Percentiles rank a stretch among this genome's conserved stretches.
Conservation (phyloP, 352 stramenopile genomes). For the Globisporangium megalacanthum region DNA sequence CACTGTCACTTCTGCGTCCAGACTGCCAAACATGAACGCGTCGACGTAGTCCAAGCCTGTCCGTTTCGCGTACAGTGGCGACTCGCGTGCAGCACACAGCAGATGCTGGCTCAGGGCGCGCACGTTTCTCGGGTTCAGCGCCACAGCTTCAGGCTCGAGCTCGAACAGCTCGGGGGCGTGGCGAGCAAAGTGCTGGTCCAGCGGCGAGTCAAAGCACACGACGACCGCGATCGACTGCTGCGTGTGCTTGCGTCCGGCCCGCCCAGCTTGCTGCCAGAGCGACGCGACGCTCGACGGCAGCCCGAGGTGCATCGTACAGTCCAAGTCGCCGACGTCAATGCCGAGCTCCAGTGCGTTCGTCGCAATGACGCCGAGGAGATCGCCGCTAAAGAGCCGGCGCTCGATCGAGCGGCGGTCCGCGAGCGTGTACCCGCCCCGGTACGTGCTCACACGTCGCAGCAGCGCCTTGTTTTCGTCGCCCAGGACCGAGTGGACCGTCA, state of each 20-base stretch:
- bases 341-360: slow-evolving; percentile 97
- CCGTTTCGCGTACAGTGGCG: slow-evolving; percentile 71
- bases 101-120: slow-evolving; percentile 91
- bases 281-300: slow-evolving; percentile 91
- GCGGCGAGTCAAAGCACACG: slow-evolving; percentile 92
- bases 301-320: slow-evolving; percentile 95
- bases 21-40: slow-evolving; percentile 42
- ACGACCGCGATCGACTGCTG: slow-evolving; percentile 89
- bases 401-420: slow-evolving; percentile 93
- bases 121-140: slow-evolving; percentile 81
- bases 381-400: slow-evolving; percentile 90
- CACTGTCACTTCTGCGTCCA: no score
- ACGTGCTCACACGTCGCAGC: slow-evolving; percentile 87
- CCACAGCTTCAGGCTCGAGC: slow-evolving; percentile 66
- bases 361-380: slow-evolving; percentile 93
- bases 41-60: slow-evolving; percentile 64
- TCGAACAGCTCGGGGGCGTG: slow-evolving; percentile 65
- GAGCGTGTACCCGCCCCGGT: slow-evolving; percentile 95
- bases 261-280: slow-evolving; percentile 96
- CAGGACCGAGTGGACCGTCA: slow-evolving; percentile 75
- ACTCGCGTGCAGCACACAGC: slow-evolving; percentile 91
- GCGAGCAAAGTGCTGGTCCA: slow-evolving; percentile 91
- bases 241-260: slow-evolving; percentile 84
- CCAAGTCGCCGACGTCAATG: slow-evolving; percentile 93
- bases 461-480: slow-evolving; percentile 38